Evolutionary conservation across 345 rosid species (phyloP), one percentile per base, ranked within the genome.

Genomic region (Ricinus communis): DNA sequence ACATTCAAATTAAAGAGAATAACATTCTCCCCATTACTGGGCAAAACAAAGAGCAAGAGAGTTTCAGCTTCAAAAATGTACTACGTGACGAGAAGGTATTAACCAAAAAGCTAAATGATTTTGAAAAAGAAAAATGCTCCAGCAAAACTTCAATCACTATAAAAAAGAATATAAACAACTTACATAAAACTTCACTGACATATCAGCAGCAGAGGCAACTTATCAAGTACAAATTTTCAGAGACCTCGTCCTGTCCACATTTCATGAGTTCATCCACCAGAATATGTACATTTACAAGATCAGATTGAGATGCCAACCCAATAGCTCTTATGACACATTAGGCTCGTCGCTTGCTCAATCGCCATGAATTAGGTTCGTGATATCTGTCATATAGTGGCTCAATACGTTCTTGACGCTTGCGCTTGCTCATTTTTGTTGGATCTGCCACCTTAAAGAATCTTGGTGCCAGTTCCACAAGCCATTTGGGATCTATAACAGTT

Each of bases 391-490:
- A 91, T n/a, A 94, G 90, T 6, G 97, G 98, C 66, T 94, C 97
- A 6, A 94, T 81, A 1, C 95, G 90, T 72, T 94, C 96, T 75
- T 88, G 97, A 13, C 93, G 96, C 82, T 94, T 94, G 57, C 95
- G 91, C 82, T 91, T 94, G 82, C 97, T 91, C 97, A 91, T 88
- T 82, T 94, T 92, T 1, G 91, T 88, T n/a, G 98, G 95, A 75
- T 91, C 96, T 51, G 98, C 68, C 13, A 88, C 93, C 78, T 87
- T 91, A 86, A 94, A 94, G 84, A 88, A 94, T 60, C 97, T 88
- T 7, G 98, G 95, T 15, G 97, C 98, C 54, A 90, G 79, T 79
- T 90, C 95, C 64, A 91, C 96, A 1, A 91, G 93, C 97, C 97
- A 94, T 67, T 91, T 87, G 11, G 98, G 98, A 74, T 91, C 98